Base-by-base conservation (phyloP, 768 basidiomycete species). In the Hydnomerulius pinastri region DNA sequence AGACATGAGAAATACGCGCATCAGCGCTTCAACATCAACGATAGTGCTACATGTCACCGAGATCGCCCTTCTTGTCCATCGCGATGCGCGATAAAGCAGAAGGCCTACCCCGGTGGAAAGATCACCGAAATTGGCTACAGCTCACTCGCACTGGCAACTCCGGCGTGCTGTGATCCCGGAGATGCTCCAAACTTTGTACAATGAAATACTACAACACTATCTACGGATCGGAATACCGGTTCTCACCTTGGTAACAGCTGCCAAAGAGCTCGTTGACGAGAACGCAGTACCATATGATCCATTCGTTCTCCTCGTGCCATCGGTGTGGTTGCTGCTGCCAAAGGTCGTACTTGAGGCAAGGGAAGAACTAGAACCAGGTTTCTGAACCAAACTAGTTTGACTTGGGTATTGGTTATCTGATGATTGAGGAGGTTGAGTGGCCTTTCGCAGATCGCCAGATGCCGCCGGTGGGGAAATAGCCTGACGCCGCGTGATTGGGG, bases 231-330 rank as follows among this genome's bases (percentile, higher is more conserved):
- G 47, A 52, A 18, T 7, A 18, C 11, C 12, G 37, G 12, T 21
- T 9, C 56, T 63, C 54, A 67, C 65, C 67, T 65, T 54, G 15
- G 43, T n/a, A 27, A 46, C 12, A 17, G 51, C 42, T 15, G 59
- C 29, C 28, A 60, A 39, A 17, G 67, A 69, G 44, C 55, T 65
- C 2, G 54, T 52, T 33, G 65, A 69, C 20, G 65, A 65, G 43
- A 59, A 59, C n/a, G 48, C 36, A 21, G 32, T 53, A 4, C 18
- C 17, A 30, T 51, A 38, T 17, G 65, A 66, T 52, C 43, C 45
- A 48, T 57, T 23, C 18, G 61, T 66, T 48, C 55, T 60, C 24
- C 57, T 63, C 51, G 65, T 55, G 13, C 53, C 54, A 69, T 69
- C 65, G 48, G 65, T 55, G 38, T 57, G 52, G 41, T 54, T 61